Conservation (phyloP, 1,284 basidiomycete genomes). For the Malassezia globosa region DNA sequence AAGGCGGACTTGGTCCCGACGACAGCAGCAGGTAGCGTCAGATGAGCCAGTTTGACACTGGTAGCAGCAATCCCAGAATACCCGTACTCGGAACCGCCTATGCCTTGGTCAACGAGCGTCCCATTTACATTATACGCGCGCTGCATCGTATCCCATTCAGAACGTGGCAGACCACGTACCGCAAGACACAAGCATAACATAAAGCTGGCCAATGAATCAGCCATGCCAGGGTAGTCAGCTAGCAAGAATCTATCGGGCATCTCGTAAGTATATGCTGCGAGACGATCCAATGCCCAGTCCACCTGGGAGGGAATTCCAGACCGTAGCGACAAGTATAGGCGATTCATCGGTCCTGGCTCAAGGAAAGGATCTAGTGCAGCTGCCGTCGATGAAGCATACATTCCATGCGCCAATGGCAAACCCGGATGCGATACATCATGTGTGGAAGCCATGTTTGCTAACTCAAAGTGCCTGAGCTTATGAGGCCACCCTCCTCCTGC, state of each 20-base stretch:
- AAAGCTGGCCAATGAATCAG: slow-evolving; percentile 29
- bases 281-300: slow-evolving; percentile 37
- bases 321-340: slow-evolving; percentile 34
- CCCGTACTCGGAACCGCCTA: slow-evolving; percentile 16
- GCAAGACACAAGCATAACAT: slow-evolving; percentile 27
- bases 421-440: not conserved
- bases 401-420: not conserved
- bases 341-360: slow-evolving; percentile 31
- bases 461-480: not conserved
- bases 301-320: slow-evolving; percentile 40
- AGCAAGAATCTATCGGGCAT: slow-evolving; percentile 20
- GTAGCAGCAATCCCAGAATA: not conserved
- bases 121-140: not conserved
- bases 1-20: slow-evolving; percentile 2
- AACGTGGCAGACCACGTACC: slow-evolving; percentile 20
- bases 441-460: slow-evolving; percentile 1
- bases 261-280: slow-evolving; percentile 21
- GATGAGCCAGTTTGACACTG: not conserved
- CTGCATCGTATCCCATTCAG: slow-evolving; percentile 24
- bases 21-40: not conserved
- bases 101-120: slow-evolving; percentile 21
- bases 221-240: slow-evolving; percentile 29
- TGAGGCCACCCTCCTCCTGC: too few relatives aligned
- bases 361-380: slow-evolving; percentile 18
- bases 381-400: not conserved